These are phyloP conservation scores for Pseudogymnoascus sp. DNA, from an alignment of 2,329 filamentous ascomycete genomes.

Conservation along the genomic window DNA sequence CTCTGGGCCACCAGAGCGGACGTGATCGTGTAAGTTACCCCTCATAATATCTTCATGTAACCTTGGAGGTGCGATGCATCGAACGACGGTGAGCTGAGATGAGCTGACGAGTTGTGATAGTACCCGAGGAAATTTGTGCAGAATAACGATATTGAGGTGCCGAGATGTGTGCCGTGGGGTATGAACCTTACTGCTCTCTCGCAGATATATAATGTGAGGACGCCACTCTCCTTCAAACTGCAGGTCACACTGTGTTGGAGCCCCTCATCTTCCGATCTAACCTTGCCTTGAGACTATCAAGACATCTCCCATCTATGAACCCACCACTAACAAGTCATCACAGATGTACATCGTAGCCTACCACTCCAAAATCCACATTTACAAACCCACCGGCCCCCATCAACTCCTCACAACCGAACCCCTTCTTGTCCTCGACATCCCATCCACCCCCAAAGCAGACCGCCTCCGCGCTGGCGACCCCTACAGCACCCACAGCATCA, in stretches of 20 bases:
- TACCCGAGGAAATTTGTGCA: not conserved
- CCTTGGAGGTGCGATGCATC: not conserved
- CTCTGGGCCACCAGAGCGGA: conserved; percentile 13
- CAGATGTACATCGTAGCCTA: conserved; percentile 56
- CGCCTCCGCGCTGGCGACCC: conserved; percentile 43
- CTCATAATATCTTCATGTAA: not conserved
- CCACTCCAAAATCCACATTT: conserved; percentile 48
- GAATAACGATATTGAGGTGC: not conserved
- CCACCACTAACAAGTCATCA: not conserved
- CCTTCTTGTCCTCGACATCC: conserved; percentile 42
- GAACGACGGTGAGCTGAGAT: not conserved
- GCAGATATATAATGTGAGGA: conserved; percentile 45
- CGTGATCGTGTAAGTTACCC: conserved; percentile 11
- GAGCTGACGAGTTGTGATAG: not conserved
- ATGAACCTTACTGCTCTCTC: conserved; percentile 52
- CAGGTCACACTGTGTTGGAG: not conserved
- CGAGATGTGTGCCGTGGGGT: conserved; percentile 29
- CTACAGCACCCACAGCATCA: conserved; percentile 51
- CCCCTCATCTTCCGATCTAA: not conserved
- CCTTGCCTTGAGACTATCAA: not conserved
- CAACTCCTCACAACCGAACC: conserved; percentile 42
- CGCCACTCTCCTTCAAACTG: not conserved
- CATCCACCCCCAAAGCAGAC: conserved; percentile 32
- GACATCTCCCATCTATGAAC: not conserved
- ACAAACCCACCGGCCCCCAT: conserved; percentile 39